A percentile compares a stretch with the other conserved stretches of the same genome.
Conservation (phyloP, 2,329 filamentous ascomycete genomes). For the Phyllosticta paracitricarpa region DNA sequence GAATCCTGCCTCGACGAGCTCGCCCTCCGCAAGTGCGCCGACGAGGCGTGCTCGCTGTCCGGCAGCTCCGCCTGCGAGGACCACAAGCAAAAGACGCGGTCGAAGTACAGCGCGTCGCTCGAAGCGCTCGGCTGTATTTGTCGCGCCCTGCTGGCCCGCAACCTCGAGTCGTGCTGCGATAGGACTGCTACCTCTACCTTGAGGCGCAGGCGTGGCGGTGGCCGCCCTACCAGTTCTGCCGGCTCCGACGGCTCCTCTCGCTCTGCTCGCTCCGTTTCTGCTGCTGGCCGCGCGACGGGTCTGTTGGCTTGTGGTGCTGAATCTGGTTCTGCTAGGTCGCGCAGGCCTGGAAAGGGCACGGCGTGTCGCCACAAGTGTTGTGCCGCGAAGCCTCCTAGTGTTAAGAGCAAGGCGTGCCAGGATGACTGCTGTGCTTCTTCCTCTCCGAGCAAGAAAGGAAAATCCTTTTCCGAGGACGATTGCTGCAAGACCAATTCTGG, state of each 20-base stretch:
- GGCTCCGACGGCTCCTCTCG: too few species aligned
- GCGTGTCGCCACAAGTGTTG: neutral
- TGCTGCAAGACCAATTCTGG: neutral
- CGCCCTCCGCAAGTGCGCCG: neutral
- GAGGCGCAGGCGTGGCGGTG: neutral
- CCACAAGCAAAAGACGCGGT: slow-evolving; percentile 3
- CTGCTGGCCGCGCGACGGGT: neutral
- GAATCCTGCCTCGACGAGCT: slow-evolving; percentile 6
- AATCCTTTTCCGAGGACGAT: neutral
- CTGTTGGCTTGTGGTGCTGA: too few species aligned
- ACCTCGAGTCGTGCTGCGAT: slow-evolving; percentile 8
- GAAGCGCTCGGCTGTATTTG: slow-evolving; percentile 8
- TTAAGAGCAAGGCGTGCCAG: neutral
- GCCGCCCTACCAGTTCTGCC: neutral
- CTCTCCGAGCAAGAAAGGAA: neutral
- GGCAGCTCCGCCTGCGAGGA: neutral
- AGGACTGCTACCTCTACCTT: neutral
- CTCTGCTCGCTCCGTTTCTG: neutral
- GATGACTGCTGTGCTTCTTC: neutral
- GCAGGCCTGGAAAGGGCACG: neutral
- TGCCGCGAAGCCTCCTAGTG: neutral
- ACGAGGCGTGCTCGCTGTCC: neutral
- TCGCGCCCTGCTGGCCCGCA: neutral
- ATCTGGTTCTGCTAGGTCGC: too few species aligned
- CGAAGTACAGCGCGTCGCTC: slow-evolving; percentile 1